Conservation (phyloP, 2,329 filamentous ascomycete genomes). For the Diplodia corticola region DNA sequence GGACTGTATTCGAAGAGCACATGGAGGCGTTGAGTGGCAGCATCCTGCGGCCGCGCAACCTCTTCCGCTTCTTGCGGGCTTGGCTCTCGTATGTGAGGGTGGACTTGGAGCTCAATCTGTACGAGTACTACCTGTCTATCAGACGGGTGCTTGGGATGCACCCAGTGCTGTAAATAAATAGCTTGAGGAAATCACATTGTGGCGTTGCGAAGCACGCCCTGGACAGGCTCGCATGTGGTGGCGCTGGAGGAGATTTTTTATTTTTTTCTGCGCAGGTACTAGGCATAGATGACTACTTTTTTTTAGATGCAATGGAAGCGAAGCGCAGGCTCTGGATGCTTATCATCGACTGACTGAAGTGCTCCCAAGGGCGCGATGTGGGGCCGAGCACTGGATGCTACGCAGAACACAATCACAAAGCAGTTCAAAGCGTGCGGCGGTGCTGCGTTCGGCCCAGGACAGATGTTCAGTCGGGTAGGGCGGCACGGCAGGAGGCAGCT, state of each 20-base stretch:
- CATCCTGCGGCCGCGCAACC: constrained; percentile 54
- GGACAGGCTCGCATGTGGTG: neutral
- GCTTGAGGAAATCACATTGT: neutral
- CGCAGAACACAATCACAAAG: neutral
- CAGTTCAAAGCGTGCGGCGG: neutral
- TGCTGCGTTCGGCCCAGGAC: neutral
- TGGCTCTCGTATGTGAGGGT: constrained; percentile 57
- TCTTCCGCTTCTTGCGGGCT: constrained; percentile 53
- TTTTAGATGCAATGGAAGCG: neutral
- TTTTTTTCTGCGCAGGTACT: neutral
- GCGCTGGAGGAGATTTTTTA: constrained; percentile 1
- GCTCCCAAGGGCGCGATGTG: neutral
- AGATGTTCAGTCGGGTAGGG: neutral
- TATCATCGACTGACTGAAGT: neutral
- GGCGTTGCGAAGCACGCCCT: neutral
- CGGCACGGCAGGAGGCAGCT: constrained; percentile 3
- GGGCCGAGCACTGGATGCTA: neutral
- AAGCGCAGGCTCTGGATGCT: constrained; percentile 1
- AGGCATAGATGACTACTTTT: neutral
- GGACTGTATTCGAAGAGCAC: constrained; percentile 63
- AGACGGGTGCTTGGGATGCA: constrained; percentile 52
- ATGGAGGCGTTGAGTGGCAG: constrained; percentile 56
- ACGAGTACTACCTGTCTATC: constrained; percentile 57
- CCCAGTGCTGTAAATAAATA: constrained; percentile 26
- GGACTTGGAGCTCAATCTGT: constrained; percentile 59